Evolutionary conservation across 1,284 basidiomycete species (phyloP).

Genomic region (Ganoderma resinaceum): DNA sequence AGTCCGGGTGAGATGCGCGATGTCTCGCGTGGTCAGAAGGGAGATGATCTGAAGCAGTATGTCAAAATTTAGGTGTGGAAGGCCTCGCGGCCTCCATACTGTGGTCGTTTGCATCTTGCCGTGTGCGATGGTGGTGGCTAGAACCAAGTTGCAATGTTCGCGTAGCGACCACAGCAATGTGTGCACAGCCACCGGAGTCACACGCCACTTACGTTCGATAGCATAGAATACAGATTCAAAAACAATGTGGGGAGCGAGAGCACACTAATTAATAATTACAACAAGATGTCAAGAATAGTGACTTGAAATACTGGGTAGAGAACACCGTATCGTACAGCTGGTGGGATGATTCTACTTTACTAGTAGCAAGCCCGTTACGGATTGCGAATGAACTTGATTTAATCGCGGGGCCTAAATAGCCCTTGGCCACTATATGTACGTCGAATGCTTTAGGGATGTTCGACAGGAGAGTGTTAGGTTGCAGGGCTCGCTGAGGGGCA

Average conservation of each 20-base stretch:
- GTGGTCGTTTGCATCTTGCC: not conserved
- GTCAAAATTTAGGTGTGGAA: not conserved
- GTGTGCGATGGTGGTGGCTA: not conserved
- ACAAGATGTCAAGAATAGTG: too few species aligned
- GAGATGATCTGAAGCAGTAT: not conserved
- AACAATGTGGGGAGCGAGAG: too few species aligned
- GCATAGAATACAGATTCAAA: too few species aligned
- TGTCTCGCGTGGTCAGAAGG: not conserved
- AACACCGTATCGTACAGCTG: too few species aligned
- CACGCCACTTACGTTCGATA: too few species aligned
- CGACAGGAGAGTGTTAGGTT: conserved; percentile 40
- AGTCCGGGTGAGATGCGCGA: not conserved
- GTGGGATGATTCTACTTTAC: too few species aligned
- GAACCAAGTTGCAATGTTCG: too few species aligned
- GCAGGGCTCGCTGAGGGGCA: conserved; percentile 27
- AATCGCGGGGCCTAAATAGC: conserved; percentile 45
- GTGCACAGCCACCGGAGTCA: not conserved
- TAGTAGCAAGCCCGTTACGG: too few species aligned
- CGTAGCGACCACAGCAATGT: not conserved
- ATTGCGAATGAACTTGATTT: too few species aligned
- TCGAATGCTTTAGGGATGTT: conserved; percentile 52
- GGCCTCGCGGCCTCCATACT: not conserved
- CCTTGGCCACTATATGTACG: conserved; percentile 61
- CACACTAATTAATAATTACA: too few species aligned
- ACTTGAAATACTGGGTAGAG: too few species aligned